Evolutionary conservation across 345 rosid genomes (phyloP).

Genomic region (Moringa oleifera): DNA sequence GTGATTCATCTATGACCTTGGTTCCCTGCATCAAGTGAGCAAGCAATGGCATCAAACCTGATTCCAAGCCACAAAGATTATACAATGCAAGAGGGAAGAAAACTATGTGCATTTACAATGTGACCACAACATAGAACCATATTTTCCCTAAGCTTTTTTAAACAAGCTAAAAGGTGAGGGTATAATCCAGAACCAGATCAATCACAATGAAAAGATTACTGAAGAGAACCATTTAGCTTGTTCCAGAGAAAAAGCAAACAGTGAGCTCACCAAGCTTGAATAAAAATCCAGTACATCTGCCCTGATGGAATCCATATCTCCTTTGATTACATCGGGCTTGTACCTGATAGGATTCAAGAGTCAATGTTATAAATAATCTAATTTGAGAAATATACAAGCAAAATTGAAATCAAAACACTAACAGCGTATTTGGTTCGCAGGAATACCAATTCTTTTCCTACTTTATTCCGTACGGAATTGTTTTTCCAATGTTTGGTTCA

Average conservation of each 20-base stretch:
- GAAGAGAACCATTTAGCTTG: background rate
- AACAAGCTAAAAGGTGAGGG: background rate
- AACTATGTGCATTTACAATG: too few species aligned
- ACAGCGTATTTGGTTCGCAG: too few species aligned
- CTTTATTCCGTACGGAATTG: too few species aligned
- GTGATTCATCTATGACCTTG: slow-evolving; percentile 60
- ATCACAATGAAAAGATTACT: too few species aligned
- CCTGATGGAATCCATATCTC: slow-evolving; percentile 93
- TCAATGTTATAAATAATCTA: background rate
- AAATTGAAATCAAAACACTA: too few species aligned
- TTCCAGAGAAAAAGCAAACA: background rate
- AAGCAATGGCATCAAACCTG: slow-evolving; percentile 16
- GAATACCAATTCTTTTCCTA: too few species aligned
- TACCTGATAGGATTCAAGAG: slow-evolving; percentile 35
- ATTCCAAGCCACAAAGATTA: background rate
- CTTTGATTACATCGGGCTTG: slow-evolving; percentile 80
- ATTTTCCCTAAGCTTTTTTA: background rate
- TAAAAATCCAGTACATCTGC: slow-evolving; percentile 63
- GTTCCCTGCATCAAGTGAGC: slow-evolving; percentile 60
- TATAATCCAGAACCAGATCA: too few species aligned
- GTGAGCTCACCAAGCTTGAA: slow-evolving; percentile 42
- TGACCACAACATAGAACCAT: background rate
- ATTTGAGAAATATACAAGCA: background rate
- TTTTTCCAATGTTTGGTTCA: too few species aligned
- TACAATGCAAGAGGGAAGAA: background rate